Base-by-base conservation (phyloP, 768 basidiomycete genomes). In the Lentinula sp. region DNA sequence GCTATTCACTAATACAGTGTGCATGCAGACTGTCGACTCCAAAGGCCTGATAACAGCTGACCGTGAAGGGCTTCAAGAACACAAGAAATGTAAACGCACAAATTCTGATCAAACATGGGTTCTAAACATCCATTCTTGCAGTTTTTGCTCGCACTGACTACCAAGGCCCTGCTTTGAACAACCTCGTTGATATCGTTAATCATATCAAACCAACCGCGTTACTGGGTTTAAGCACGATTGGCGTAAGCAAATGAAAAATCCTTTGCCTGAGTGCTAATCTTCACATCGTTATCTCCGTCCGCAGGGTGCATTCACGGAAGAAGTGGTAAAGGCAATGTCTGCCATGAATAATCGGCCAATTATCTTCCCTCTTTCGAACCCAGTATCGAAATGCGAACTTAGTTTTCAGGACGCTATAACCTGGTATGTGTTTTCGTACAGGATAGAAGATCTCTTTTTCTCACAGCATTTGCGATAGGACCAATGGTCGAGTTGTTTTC, bases 351-450 rank as follows among this genome's bases (percentile, higher is more conserved):
- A 72, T 16, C 82, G 83, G 2, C 90, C 90, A n/a, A 87, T 91
- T 74, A 83, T 92, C 68, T 91, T 93, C 76, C 89, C 90, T 37
- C 81, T 92, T 0, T 89, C 87, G 37, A 92, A 92, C 70, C 90
- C 90, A 12, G 75, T 85, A 28, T 76, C 80, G 35, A 75, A 85
- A 37, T 77, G 79, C 62, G 88, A 89, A 69, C 71, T 86, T 57
- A 84, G 85, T 58, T 88, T 82, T 65, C 66, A 71, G 9, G 80
- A 89, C 54, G 87, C 88, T 10, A 69, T 89, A 63, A 71, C 77
- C 61, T 85, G 84, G 85, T 83, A 57, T 52, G 77, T 59, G 15
- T 49, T 35, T 49, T 48, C 15, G 10, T 28, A 7, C 2, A 58
- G 32, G 16, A 15, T 9, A 4, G 7, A 4, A 37, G 8, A 23